Evolutionary conservation across 2,329 filamentous ascomycete species (phyloP), one percentile per base, ranked within the genome.

Genomic region (Tothia fuscella): DNA sequence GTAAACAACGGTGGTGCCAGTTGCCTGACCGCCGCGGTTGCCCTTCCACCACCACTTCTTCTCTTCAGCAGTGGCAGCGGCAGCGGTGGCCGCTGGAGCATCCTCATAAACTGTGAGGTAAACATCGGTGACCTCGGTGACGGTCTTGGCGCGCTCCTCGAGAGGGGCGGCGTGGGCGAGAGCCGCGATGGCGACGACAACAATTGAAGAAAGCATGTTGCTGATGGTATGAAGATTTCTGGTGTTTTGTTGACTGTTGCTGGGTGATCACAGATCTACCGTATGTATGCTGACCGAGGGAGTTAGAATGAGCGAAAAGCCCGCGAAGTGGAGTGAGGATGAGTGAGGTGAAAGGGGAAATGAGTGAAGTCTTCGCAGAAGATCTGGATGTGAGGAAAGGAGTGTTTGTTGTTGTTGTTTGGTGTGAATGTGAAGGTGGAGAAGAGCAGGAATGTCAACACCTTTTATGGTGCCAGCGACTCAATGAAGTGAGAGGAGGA

Each of bases 161-260:
- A 38, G 6, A 10, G 38, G 30, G 5, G 21, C 38, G n/a, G 29
- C n/a, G 12, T 20, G 3, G 5, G 26, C 43, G 28, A 46, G 28
- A 29, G 33, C 41, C 22, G 43, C 43, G 31, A 41, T 29, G 38
- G 31, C 14, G 17, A 39, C n/a, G n/a, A n/a, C n/a, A n/a, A n/a
- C n/a, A n/a, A n/a, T n/a, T n/a, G n/a, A 21, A 21, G 43, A 32
- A 26, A 30, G 43, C 43, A 45, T 45, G 10, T 31, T 45, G 38
- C 6, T 37, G n/a, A n/a, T n/a, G n/a, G n/a, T n/a, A n/a, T 14
- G 13, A 14, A 7, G 12, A 6, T 25, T 21, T 6, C 9, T n/a
- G 4, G 20, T 25, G 5, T 4, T 26, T 24, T 10, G 10, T 37
- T 21, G 6, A 16, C 14, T 37, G 35, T 37, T 37, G 28, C 24